phyloP scores from a whole-genome alignment of 306 rosid genomes.

The Cajanus cajan region DNA sequence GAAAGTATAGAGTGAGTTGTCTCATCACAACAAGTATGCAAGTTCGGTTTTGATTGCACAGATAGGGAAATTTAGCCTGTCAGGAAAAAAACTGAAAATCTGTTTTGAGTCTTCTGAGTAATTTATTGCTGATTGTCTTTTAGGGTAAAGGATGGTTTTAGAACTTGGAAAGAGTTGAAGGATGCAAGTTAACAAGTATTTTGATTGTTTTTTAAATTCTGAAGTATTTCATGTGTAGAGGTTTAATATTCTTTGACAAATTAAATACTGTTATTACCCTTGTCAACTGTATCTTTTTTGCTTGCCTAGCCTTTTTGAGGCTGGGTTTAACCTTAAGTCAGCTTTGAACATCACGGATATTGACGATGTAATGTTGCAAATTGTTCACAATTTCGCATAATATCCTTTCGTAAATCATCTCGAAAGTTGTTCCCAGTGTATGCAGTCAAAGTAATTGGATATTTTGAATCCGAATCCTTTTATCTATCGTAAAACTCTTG shows the following conservation, averaged over 20 bases:
- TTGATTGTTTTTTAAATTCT: not conserved
- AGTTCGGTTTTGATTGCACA: slow-evolving; percentile 10
- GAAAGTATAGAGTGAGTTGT: slow-evolving; percentile 15
- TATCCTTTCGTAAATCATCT: not conserved
- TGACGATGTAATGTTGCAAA: slow-evolving; percentile 5
- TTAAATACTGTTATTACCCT: not conserved
- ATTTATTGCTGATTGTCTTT: not conserved
- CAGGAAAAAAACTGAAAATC: slow-evolving; percentile 9
- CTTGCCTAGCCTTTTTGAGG: not conserved
- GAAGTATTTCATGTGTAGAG: not conserved
- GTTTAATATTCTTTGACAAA: not conserved
- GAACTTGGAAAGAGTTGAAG: not conserved
- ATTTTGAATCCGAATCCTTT: not conserved
- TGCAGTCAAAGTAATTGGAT: not conserved
- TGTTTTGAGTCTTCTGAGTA: not conserved
- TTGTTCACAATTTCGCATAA: not conserved
- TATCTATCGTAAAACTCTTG: not conserved
- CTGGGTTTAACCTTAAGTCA: not conserved
- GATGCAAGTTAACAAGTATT: slow-evolving; percentile 1
- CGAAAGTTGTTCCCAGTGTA: not conserved
- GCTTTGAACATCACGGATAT: not conserved
- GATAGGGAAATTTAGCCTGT: not conserved
- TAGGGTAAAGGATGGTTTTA: not conserved
- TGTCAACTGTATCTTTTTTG: not conserved
- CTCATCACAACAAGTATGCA: not conserved